Conservation (phyloP, 306 rosid species). For the Macrotyloma uniflorum region DNA sequence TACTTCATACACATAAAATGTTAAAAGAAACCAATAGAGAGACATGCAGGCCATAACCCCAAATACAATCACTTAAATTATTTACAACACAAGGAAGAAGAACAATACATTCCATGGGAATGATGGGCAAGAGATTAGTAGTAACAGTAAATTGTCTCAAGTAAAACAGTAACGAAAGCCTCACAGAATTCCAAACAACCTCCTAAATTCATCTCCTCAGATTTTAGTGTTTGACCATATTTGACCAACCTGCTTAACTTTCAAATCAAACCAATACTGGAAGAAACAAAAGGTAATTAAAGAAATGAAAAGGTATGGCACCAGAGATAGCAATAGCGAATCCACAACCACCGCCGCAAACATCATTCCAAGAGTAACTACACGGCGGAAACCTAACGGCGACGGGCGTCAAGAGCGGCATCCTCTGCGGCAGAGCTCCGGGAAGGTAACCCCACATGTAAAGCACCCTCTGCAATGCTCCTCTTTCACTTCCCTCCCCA, state of each 20-base stretch:
- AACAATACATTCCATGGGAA: not conserved
- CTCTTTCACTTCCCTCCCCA: conserved; percentile 45
- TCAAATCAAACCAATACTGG: not conserved
- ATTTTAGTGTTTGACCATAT: not conserved
- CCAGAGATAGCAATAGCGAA: conserved; percentile 95
- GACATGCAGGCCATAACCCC: not conserved
- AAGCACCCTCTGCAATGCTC: conserved; percentile 52
- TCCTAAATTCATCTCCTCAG: not conserved
- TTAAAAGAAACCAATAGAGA: not conserved
- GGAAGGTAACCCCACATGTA: conserved; percentile 96
- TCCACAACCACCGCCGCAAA: conserved; percentile 94
- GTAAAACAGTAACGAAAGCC: not conserved
- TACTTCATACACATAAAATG: not conserved
- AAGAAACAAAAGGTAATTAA: not conserved
- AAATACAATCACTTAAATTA: not conserved
- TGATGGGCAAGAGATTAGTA: conserved; percentile 17
- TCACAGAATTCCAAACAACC: not conserved
- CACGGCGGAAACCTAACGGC: conserved; percentile 51
- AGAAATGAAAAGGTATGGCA: conserved; percentile 25
- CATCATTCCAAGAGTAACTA: conserved; percentile 63
- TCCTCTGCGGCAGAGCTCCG: conserved; percentile 86
- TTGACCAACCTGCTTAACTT: conserved; percentile 13
- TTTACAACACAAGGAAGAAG: not conserved
- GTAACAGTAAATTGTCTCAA: not conserved
- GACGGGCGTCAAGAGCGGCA: conserved; percentile 71